Evolutionary conservation across 305 asterid species (phyloP), one percentile per base, ranked within the genome.

Genomic region (Fraxinus greggii): DNA sequence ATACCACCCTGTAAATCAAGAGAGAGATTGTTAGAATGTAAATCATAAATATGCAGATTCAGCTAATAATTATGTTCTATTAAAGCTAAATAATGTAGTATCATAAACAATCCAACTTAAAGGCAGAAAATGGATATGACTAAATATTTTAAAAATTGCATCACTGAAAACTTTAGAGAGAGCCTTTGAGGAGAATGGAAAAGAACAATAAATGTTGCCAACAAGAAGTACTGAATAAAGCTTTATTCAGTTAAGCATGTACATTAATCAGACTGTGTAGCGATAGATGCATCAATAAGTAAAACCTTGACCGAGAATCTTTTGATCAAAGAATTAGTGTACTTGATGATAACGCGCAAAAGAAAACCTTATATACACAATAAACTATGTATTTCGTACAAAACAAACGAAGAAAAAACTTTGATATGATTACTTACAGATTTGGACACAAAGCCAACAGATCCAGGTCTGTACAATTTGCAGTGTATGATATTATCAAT

Each of bases 381-480:
- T 75, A 56, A 81, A 61, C 75, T 51, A 36, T 3, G 72, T 79
- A 32, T 26, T 61, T 61, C 23, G 5, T 35, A 78, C 26, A 51
- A 26, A 31, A 81, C 26, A 12, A 61, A 7, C 6, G 15, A 61
- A 21, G 70, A 21, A 61, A 61, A 61, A 61, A 8, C 67, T 61
- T 21, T 2, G 5, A 61, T 61, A 83, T 7, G 81, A 81, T 72
- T 81, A 90, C 97, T 32, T 78, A 96, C 99, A 80, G 98, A 96
- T 93, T 96, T 96, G 84, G 99, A 96, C 84, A 96, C 98, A 84
- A 96, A 94, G 32, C 99, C 99, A 83, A 95, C 97, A 69, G 98
- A 94, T 78, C 99, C 99, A 79, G 99, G 98, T 85, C 98, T 88
- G 92, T 95, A 95, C 83, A 95, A 84, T 87, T 95, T 95, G 98